phyloP scores from a whole-genome alignment of 768 basidiomycete species.

The Mycena indigotica region DNA sequence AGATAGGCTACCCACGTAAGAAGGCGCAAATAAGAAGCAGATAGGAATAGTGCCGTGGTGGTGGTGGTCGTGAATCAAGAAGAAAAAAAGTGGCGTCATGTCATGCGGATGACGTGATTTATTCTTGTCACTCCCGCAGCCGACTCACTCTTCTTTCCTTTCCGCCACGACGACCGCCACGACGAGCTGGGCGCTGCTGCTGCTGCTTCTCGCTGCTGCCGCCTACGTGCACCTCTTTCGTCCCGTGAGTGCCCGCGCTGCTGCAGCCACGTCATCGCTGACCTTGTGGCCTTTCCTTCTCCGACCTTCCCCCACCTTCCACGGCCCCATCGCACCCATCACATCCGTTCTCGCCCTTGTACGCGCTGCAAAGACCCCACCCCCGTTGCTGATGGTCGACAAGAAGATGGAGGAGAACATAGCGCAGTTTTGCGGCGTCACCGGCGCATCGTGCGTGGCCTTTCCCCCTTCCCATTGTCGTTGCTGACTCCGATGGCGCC shows the following conservation, averaged over 20 bases:
- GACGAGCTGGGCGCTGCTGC: too few relatives aligned
- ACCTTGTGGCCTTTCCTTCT: neutral
- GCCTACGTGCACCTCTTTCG: neutral
- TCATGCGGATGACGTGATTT: too few relatives aligned
- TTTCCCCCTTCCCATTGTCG: neutral
- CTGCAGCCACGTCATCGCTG: neutral
- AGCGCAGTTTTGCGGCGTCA: constrained; percentile 63
- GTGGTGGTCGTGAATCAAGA: too few relatives aligned
- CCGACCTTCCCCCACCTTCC: too few relatives aligned
- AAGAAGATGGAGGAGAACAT: constrained; percentile 53
- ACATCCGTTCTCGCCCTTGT: neutral
- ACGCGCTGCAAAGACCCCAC: neutral
- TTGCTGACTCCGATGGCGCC: neutral
- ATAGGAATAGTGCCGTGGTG: too few relatives aligned
- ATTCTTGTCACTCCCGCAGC: too few relatives aligned
- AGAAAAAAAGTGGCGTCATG: too few relatives aligned
- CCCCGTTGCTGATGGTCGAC: constrained; percentile 33
- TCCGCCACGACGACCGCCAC: too few relatives aligned
- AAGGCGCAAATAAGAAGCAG: too few relatives aligned
- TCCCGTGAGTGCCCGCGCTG: neutral
- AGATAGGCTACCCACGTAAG: too few relatives aligned
- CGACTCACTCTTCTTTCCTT: too few relatives aligned
- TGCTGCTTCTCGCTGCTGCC: neutral
- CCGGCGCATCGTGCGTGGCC: constrained; percentile 69
- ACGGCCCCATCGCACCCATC: neutral